phyloP scores from a whole-genome alignment of 192 early-diverging fungal genomes.

The Umbelopsis ramanniana region DNA sequence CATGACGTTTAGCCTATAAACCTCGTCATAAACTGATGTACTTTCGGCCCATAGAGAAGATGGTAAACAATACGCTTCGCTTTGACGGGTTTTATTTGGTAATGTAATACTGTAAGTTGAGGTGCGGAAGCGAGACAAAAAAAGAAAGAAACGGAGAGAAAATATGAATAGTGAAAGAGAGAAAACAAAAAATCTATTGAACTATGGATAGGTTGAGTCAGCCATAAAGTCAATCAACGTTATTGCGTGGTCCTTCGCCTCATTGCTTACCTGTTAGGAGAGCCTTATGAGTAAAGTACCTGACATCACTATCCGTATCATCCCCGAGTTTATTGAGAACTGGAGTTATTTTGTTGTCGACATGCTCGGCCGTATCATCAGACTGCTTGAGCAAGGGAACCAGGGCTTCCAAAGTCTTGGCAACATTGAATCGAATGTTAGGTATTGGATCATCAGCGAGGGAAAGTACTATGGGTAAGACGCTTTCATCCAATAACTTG shows the following conservation, averaged over 20 bases:
- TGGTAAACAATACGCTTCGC: no score
- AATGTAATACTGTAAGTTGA: no score
- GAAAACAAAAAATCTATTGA: conserved; percentile 5
- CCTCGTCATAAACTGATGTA: no score
- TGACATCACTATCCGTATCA: conserved; percentile 93
- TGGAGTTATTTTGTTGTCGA: conserved; percentile 77
- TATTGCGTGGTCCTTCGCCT: no score
- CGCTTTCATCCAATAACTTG: conserved; percentile 86
- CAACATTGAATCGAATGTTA: conserved; percentile 99
- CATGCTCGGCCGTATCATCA: conserved; percentile 60
- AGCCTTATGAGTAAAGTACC: conserved; percentile 88
- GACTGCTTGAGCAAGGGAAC: conserved; percentile 75
- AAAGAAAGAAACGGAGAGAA: no score
- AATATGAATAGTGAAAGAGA: not conserved
- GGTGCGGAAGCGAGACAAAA: no score
- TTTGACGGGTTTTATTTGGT: no score
- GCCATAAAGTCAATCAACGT: no score
- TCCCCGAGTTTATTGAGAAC: conserved; percentile 82
- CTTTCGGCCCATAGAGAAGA: no score
- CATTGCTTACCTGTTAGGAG: conserved; percentile 44
- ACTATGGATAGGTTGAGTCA: not conserved
- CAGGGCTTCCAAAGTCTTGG: conserved; percentile 90
- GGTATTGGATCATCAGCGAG: conserved; percentile 95
- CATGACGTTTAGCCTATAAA: no score
- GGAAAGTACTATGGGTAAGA: conserved; percentile 85